These are phyloP conservation scores for Wallemia mellicola DNA, from an alignment of 1,284 basidiomycete species.

Conservation along the genomic window DNA sequence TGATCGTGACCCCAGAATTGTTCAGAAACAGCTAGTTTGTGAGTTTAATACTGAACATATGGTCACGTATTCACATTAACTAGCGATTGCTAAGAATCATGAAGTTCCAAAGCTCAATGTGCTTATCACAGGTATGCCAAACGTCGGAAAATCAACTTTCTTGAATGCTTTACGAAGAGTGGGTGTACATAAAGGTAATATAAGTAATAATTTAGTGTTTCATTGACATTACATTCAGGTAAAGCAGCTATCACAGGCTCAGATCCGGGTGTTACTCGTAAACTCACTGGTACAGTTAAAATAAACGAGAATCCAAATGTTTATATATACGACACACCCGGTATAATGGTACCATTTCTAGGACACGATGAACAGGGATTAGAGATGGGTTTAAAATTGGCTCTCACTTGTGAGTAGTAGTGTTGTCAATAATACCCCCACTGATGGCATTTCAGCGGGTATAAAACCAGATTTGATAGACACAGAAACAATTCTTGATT, in stretches of 20 bases:
- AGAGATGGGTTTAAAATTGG: constrained; percentile 73
- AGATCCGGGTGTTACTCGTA: constrained; percentile 58
- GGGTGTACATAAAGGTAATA: constrained; percentile 56
- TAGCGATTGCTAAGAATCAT: constrained; percentile 37
- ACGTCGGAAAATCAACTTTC: constrained; percentile 86
- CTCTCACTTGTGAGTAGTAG: constrained; percentile 42
- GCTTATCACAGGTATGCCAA: constrained; percentile 87
- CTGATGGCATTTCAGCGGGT: constrained; percentile 27
- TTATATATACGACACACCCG: constrained; percentile 85
- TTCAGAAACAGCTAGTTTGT: constrained; percentile 19
- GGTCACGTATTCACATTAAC: background rate
- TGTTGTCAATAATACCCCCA: background rate
- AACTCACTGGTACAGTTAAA: constrained; percentile 51
- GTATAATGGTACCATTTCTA: constrained; percentile 90
- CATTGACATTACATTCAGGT: constrained; percentile 15
- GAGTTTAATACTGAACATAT: constrained; percentile 8
- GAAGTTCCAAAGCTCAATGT: constrained; percentile 46
- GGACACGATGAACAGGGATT: constrained; percentile 53
- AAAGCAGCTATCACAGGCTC: constrained; percentile 75
- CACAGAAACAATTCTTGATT: constrained; percentile 49
- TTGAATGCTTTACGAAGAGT: constrained; percentile 69
- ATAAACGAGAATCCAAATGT: constrained; percentile 46
- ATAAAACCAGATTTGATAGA: constrained; percentile 85
- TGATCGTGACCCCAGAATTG: constrained; percentile 18
- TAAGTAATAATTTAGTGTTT: background rate